Base-by-base conservation (phyloP, 1,284 basidiomycete species). In the Ganoderma boninense region DNA sequence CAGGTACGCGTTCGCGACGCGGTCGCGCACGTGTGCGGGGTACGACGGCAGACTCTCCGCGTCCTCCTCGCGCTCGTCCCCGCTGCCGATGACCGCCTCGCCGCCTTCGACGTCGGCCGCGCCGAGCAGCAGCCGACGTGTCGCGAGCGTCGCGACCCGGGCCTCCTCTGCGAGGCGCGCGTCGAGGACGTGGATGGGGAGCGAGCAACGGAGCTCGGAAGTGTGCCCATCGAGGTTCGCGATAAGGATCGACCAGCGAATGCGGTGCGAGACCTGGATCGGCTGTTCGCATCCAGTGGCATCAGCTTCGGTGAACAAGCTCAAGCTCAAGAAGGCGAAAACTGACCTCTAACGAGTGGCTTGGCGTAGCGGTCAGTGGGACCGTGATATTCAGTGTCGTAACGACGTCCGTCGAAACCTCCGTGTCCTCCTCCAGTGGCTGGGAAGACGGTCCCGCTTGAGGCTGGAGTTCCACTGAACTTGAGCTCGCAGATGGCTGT, bases 181-280 rank as follows among this genome's bases (percentile, higher is more conserved):
- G 73, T 96, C 92, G 32, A 98, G 90, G 54, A 98, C 86, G 76
- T 94, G 89, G 46, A 98, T 83, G 0, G 96, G 97, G 0, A 98
- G 86, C 0, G 96, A 96, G 79, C 96, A 98, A 10, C 96, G 90
- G 26, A 98, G 86, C 81, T 97, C 96, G 2, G 95, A 97, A 1
- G 91, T 92, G 79, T 97, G 95, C 0, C 95, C 95, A 79, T 97
- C 95, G n/a, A 86, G 85, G 78, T 97, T 97, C 71, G 87, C 86
- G 78, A 97, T 92, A 64, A 94, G 84, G 71, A 94, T 92, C 42
- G 80, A 88, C 92, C 92, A 94, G 43, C 91, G 87, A 54, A 94
- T 83, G 57, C 92, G 90, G 82, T 97, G 95, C 7, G 84, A 86
- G 32, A 96, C 86, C 57, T 85, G 84, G 65, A 96, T 90, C 0